Evolutionary conservation across 345 rosid species (phyloP), one percentile per base, ranked within the genome.

Genomic region (Eutrema japonicum): DNA sequence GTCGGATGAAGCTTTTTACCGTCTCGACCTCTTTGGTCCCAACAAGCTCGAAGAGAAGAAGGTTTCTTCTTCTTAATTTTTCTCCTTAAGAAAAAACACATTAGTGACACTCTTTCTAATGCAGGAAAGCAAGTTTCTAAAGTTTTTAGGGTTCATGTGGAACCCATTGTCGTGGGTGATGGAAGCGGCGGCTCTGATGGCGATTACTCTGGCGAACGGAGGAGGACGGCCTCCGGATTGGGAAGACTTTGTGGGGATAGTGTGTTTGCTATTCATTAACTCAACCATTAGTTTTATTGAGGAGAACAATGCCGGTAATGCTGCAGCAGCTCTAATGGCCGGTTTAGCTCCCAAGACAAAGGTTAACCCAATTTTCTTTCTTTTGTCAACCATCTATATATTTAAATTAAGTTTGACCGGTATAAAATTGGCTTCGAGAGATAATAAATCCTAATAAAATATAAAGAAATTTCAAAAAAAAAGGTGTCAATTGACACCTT

Each of bases 111-210:
- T 5, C 5, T 32, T 26, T 2, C 38, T 5, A 46, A 45, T 9
- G 14, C 87, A 92, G 98, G 88, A 86, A 73, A 88, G 93, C 90
- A 93, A 93, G 77, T 0, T 90, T 56, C 83, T 90, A 64, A 93
- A 93, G 83, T 93, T 93, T 73, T 66, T 93, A 77, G 98, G 98
- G 13, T 93, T 93, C 70, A 93, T 93, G 98, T 93, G 98, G 98
- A 93, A 93, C 64, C 98, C 98, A 10, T 74, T 93, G 77, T 93
- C 98, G 12, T 93, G 98, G 98, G 98, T 93, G 82, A 93, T 93
- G 98, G 98, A 93, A 71, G 88, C 85, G 53, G 98, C 98, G 41
- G 97, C 98, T 35, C 4, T 93, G 27, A 85, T 93, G 96, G 96
- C 98, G 60, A 90, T 93, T 22, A 88, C 76, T 40, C 41, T 93